Base-by-base conservation (phyloP, 192 early-diverging fungal genomes). In the Linnemannia elongata region DNA sequence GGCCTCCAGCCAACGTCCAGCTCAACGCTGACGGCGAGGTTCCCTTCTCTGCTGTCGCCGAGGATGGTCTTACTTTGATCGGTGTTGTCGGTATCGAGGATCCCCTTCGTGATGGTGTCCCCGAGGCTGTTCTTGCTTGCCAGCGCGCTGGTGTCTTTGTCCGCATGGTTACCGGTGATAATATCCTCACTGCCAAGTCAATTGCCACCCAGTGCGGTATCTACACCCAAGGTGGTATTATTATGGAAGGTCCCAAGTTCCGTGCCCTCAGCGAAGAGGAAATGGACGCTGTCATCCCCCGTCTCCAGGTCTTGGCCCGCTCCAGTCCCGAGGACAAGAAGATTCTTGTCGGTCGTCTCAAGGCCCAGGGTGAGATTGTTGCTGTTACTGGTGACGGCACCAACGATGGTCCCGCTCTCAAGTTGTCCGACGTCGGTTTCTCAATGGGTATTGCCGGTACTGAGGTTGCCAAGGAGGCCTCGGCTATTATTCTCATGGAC, bases 121-220 rank as follows among this genome's bases (percentile, higher is more conserved):
- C 95, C 22, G 96, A 94, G 72, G 97, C 97, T 57, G 98, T 99
- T 74, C 89, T 91, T 27, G 88, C 91, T 54, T 99, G 97, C 88
- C 94, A 95, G 88, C 91, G 92, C 44, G 98, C 98, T 44, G 97
- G 98, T 69, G 95, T 99, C 47, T 93, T 96, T 91, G 96, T 99
- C 63, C 95, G 98, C 20, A 99, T 99, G 98, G 98, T 99, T 54
- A 99, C 98, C 12, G 98, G 98, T 78, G 98, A 99, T 90, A 98
- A 98, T 83, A 79, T 97, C 52, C 90, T 94, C 1, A 99, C 98
- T 10, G 98, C 98, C 4, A 92, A 94, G 44, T 94, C 96, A 2
- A 99, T 99, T 91, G 98, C 98, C 38, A 95, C 91, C 38, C 94
- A 97, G 82, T 97, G 97, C 75, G 97, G 97, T 76, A 99, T 99